Conservation (phyloP, 371 early-diverging fungal genomes). For the Lichtheimia ornata region DNA sequence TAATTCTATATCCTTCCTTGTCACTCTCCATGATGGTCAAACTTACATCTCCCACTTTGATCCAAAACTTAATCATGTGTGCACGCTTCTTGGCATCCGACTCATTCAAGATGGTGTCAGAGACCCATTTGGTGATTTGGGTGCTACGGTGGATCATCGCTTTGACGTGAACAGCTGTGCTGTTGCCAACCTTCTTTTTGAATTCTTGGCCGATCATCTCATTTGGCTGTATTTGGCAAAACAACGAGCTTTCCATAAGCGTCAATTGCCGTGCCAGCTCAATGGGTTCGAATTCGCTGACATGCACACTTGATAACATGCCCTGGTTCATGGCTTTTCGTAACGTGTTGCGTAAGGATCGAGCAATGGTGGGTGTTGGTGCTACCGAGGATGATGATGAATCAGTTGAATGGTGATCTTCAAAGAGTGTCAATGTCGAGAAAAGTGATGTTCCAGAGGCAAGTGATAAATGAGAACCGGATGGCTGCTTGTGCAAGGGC, state of each 20-base stretch:
- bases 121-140: constrained; percentile 71
- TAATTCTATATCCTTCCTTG: neutral
- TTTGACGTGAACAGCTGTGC: constrained; percentile 46
- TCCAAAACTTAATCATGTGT: constrained; percentile 66
- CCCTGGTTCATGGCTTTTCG: constrained; percentile 30
- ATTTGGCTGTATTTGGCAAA: constrained; percentile 61
- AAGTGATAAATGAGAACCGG: constrained; percentile 25
- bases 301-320: constrained; percentile 28
- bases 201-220: constrained; percentile 68
- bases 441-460: constrained; percentile 29
- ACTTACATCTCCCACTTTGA: constrained; percentile 61
- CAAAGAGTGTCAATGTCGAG: constrained; percentile 32
- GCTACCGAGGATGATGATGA: constrained; percentile 12
- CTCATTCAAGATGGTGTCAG: constrained; percentile 67
- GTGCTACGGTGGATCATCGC: constrained; percentile 53
- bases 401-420: constrained; percentile 20
- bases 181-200: constrained; percentile 54
- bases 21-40: constrained; percentile 2
- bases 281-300: constrained; percentile 71
- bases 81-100: constrained; percentile 68
- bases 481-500: neutral
- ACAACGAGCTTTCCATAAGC: constrained; percentile 61
- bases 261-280: constrained; percentile 83
- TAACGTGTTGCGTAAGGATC: constrained; percentile 34
- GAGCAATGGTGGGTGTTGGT: constrained; percentile 27